Base-by-base conservation (phyloP, 1,284 basidiomycete species). In the Fomitopsis pinicola region DNA sequence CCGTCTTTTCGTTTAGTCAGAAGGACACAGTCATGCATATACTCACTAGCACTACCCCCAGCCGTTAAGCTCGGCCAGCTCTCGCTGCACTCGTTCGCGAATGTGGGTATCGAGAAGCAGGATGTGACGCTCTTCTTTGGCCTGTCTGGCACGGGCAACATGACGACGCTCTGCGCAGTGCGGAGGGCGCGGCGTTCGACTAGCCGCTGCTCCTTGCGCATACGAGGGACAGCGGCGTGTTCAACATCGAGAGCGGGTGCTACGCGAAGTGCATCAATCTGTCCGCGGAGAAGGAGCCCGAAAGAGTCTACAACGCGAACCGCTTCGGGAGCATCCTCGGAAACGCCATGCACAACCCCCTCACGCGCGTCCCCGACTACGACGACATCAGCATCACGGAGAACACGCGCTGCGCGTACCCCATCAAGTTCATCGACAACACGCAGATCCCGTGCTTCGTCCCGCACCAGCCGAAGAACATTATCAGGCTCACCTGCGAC, bases 261-360 rank as follows among this genome's bases (percentile, higher is more conserved):
- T 99, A 99, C 77, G 97, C 97, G 78, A 99, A 99, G 83, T 92
- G 88, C 77, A 93, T 99, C 81, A 97, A 97, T 81, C 89, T 99
- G 68, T 94, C 92, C 55, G 88, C 88, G 22, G 94, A 97, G 79
- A 98, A 93, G 83, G 97, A 99, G 77, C 97, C 97, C 63, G 97
- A 98, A 77, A n/a, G n/a, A n/a, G 99, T 99, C 76, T 97, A 79
- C 86, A 91, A 89, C 73, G 97, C 97, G 66, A 97, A 99, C 78
- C 87, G 87, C 69, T 98, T 91, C 75, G 97, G 97, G 61, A 90
- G 92, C 65, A 97, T 99, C 78, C 91, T 99, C 72, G 97, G 99
- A 80, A 99, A 99, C 77, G 97, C 99, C 67, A 95, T 98, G 59
- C 99, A 97, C 85, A 93, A 92, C 82, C 94, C 95, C n/a, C 70